Conservation (phyloP, 2,329 filamentous ascomycete genomes). For the Amphichorda felina region DNA sequence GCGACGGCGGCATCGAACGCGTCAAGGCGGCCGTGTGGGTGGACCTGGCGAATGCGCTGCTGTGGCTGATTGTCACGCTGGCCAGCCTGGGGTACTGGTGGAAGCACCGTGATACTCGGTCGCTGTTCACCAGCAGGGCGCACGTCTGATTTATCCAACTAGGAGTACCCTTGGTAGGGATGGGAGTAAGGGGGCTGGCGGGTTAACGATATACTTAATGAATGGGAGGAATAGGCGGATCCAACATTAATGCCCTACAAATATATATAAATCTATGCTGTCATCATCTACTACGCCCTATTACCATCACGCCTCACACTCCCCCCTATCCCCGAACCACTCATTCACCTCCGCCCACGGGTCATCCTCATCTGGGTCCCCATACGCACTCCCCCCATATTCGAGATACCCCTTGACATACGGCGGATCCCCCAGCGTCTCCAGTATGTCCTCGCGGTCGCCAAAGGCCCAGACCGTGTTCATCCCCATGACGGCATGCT, state of each 20-base stretch:
- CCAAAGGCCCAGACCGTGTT: constrained; percentile 3
- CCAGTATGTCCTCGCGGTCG: background rate
- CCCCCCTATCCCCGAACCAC: no score
- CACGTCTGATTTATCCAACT: no score
- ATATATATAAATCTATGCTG: no score
- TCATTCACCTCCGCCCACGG: no score
- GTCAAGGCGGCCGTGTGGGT: constrained; percentile 89
- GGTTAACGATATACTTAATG: no score
- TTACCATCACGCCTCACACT: no score
- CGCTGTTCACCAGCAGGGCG: constrained; percentile 48
- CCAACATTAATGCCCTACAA: no score
- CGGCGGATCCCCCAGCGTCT: background rate
- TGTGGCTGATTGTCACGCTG: constrained; percentile 60
- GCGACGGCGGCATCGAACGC: constrained; percentile 49
- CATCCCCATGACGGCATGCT: constrained; percentile 22
- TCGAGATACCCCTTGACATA: constrained; percentile 1
- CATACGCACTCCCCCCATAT: constrained; percentile 1
- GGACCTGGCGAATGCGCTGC: constrained; percentile 58
- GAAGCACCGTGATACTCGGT: constrained; percentile 36
- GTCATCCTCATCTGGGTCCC: background rate
- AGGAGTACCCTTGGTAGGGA: no score
- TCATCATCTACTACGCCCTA: no score
- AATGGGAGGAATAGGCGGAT: no score
- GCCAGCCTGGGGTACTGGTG: constrained; percentile 48
- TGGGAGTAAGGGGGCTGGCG: no score